These are phyloP conservation scores for Rhodotorula paludigena DNA, from an alignment of 768 basidiomycete genomes.

Conservation along the genomic window DNA sequence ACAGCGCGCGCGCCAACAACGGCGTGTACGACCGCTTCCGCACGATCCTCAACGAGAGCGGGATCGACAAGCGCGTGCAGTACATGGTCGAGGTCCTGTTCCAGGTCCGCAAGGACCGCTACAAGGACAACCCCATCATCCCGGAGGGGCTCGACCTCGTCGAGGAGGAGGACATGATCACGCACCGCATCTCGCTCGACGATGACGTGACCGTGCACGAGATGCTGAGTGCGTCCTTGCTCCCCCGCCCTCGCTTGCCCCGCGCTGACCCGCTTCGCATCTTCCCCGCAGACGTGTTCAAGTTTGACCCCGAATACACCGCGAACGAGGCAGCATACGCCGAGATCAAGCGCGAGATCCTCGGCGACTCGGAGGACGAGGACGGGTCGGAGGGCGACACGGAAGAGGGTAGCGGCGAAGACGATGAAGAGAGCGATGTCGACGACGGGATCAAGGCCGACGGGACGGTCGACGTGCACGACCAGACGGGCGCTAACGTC, in stretches of 20 bases:
- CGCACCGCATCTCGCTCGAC: slow-evolving; percentile 84
- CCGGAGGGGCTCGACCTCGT: slow-evolving; percentile 93
- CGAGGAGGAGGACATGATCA: slow-evolving; percentile 96
- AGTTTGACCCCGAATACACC: slow-evolving; percentile 76
- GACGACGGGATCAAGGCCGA: slow-evolving; percentile 59
- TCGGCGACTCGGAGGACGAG: slow-evolving; percentile 67
- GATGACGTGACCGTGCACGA: slow-evolving; percentile 93
- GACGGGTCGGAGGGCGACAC: slow-evolving; percentile 58
- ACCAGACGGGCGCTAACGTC: slow-evolving; percentile 88
- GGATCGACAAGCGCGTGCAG: slow-evolving; percentile 91
- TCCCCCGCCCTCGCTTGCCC: neutral
- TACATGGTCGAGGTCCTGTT: slow-evolving; percentile 99
- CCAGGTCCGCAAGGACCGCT: slow-evolving; percentile 98
- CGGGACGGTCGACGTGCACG: slow-evolving; percentile 83
- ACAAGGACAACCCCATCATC: slow-evolving; percentile 94
- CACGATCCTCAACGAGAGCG: slow-evolving; percentile 88
- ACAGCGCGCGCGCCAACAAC: slow-evolving; percentile 90
- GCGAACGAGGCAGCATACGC: slow-evolving; percentile 94
- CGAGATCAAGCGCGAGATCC: slow-evolving; percentile 83
- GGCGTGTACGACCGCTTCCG: slow-evolving; percentile 94
- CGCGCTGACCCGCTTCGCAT: slow-evolving; percentile 19
- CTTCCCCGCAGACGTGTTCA: slow-evolving; percentile 73
- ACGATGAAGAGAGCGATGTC: slow-evolving; percentile 54
- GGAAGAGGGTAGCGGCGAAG: slow-evolving; percentile 51
- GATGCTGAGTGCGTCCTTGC: slow-evolving; percentile 63